Evolutionary conservation across 768 basidiomycete genomes (phyloP), one percentile per base, ranked within the genome.

Genomic region (Stropharia rugosoannulata): DNA sequence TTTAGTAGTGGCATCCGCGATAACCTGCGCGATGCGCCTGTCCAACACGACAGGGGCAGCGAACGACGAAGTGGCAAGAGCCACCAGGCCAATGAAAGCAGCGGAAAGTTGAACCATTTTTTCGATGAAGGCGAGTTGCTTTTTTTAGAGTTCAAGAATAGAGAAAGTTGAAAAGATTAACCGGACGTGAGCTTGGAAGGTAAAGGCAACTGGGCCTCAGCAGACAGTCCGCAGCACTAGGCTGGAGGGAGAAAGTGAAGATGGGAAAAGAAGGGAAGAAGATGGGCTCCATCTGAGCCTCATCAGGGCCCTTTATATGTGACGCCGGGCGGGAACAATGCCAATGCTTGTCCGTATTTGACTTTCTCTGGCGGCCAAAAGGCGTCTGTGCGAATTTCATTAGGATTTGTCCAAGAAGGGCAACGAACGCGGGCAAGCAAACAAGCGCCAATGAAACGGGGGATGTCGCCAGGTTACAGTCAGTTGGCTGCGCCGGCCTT

Each of bases 1-100:
- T 46, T 76, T 63, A 15, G 65, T 61, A 12, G 80, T 82, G 1
- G 82, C 74, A 46, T 76, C 79, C 3, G 73, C 53, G 48, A 81
- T 82, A 39, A 66, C 63, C 64, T 83, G 82, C 1, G 71, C 75
- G 59, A 83, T 81, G 38, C 81, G 78, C 68, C 78, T 82, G 52
- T 71, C 47, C 45, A 71, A 62, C 32, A 57, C 36, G 13, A 75
- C 40, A 57, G 73, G 70, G 43, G 71, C 66, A 55, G 71, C 70
- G 13, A 69, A 61, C 39, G 70, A 71, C 41, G 66, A 60, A 50
- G 68, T 65, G 41, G 73, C 63, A 58, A 73, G 63, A 56, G 63
- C 63, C 45, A 62, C 60, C 58, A 74, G 61, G 55, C 69, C 63
- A 37, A 68, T 62, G 66, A 75, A 66, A 59, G 62, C 46, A 42